These are phyloP conservation scores for Oryza rufipogon DNA, from an alignment of 176 grass and related monocot species.

Conservation along the genomic window DNA sequence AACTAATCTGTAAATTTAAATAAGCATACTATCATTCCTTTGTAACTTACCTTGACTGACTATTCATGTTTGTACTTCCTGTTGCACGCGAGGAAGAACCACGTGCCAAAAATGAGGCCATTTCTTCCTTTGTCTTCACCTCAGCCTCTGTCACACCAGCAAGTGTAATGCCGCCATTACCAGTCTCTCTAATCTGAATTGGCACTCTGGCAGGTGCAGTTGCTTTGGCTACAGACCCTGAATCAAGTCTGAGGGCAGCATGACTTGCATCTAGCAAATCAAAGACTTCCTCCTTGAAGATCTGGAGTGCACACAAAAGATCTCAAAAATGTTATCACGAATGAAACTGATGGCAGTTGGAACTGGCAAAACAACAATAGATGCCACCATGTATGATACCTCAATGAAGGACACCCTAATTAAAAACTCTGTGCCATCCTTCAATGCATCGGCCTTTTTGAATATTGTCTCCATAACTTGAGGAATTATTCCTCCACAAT, in stretches of 20 bases:
- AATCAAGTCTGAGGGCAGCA: constrained; percentile 56
- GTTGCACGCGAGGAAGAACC: constrained; percentile 86
- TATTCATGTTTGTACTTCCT: constrained; percentile 76
- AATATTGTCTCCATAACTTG: constrained; percentile 97
- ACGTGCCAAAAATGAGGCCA: constrained; percentile 69
- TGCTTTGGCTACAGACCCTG: constrained; percentile 50
- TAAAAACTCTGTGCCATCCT: constrained; percentile 64
- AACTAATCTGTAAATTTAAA: neutral
- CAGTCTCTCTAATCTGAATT: constrained; percentile 96
- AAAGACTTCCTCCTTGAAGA: constrained; percentile 98
- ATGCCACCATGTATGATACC: constrained; percentile 43
- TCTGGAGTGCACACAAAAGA: constrained; percentile 58
- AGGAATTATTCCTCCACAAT: constrained; percentile 83
- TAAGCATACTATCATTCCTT: neutral
- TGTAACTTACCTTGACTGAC: constrained; percentile 44
- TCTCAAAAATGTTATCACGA: neutral
- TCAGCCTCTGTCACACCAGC: constrained; percentile 87
- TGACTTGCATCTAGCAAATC: constrained; percentile 77
- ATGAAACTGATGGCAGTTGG: constrained; percentile 12
- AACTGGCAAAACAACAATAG: neutral
- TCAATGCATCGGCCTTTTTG: constrained; percentile 65
- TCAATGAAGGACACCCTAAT: constrained; percentile 98
- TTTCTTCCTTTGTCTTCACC: constrained; percentile 94
- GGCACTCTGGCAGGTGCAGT: constrained; percentile 64
- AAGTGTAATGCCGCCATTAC: constrained; percentile 79